Conservation (phyloP, 805 yeast genomes). For the Candida palmyrensis region DNA sequence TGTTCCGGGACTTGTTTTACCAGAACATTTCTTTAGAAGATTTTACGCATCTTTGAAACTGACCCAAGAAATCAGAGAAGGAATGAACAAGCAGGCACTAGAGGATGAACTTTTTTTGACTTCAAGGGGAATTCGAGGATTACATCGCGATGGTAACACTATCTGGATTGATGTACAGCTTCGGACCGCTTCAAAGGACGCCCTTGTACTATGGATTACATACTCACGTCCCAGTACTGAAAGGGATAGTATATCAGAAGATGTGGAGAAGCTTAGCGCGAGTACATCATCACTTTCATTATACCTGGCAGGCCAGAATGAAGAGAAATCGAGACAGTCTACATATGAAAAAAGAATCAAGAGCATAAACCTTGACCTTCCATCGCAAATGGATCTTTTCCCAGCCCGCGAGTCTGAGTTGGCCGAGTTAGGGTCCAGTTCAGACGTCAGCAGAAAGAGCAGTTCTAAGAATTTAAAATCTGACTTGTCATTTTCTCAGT, state of each 20-base stretch:
- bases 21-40: constrained; percentile 86
- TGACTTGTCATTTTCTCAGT: constrained; percentile 4
- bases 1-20: constrained; percentile 70
- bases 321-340: constrained; percentile 3
- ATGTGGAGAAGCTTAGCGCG: constrained; percentile 19
- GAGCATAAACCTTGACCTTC: constrained; percentile 25
- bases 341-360: not conserved
- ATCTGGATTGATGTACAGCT: constrained; percentile 76
- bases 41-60: constrained; percentile 41
- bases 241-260: constrained; percentile 15
- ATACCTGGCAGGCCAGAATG: constrained; percentile 4
- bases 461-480: constrained; percentile 29
- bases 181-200: constrained; percentile 48
- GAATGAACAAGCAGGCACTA: constrained; percentile 18
- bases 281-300: constrained; percentile 12
- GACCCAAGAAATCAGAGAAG: constrained; percentile 9
- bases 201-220: constrained; percentile 78
- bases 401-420: constrained; percentile 30
- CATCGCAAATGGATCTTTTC: constrained; percentile 53
- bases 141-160: constrained; percentile 62
- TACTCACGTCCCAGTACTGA: constrained; percentile 50
- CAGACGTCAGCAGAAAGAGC: constrained; percentile 26
- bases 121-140: constrained; percentile 64
- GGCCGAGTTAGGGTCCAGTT: constrained; percentile 20
- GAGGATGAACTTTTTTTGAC: constrained; percentile 49